Evolutionary conservation across 2,329 filamentous ascomycete genomes (phyloP).

Genomic region (Fusarium veterinarium): DNA sequence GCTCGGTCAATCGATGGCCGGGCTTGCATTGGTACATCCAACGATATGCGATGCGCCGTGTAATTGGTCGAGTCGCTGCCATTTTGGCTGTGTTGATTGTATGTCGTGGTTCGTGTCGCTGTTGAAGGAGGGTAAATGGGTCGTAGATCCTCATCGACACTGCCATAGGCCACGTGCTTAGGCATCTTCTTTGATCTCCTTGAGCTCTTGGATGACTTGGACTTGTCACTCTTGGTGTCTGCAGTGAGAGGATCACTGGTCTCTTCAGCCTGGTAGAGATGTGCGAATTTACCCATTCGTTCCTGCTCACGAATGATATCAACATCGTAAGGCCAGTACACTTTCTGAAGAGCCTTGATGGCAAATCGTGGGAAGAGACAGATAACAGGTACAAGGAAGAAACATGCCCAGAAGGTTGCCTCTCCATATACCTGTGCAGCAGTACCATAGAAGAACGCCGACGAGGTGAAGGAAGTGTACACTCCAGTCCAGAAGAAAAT

Average conservation of each 20-base stretch:
- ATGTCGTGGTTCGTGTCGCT: slow-evolving; percentile 77
- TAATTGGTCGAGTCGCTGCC: slow-evolving; percentile 95
- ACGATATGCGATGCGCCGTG: slow-evolving; percentile 73
- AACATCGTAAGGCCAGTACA: slow-evolving; percentile 91
- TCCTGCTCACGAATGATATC: slow-evolving; percentile 97
- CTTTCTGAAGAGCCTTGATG: slow-evolving; percentile 90
- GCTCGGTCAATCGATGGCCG: slow-evolving; percentile 74
- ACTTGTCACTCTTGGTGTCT: slow-evolving; percentile 52
- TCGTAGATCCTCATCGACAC: slow-evolving; percentile 85
- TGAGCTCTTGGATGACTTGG: slow-evolving; percentile 69
- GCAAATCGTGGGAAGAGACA: slow-evolving; percentile 89
- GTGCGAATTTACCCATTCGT: slow-evolving; percentile 81
- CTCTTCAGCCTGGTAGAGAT: slow-evolving; percentile 62
- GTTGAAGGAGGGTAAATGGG: slow-evolving; percentile 95
- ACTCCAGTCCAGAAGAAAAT: slow-evolving; percentile 97
- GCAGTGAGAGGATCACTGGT: slow-evolving; percentile 52
- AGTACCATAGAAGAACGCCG: slow-evolving; percentile 76
- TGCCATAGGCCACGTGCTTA: slow-evolving; percentile 69
- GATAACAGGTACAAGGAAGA: slow-evolving; percentile 81
- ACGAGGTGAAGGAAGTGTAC: slow-evolving; percentile 69
- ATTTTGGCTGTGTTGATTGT: slow-evolving; percentile 86
- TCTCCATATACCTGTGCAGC: slow-evolving; percentile 83
- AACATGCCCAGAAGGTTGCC: slow-evolving; percentile 87
- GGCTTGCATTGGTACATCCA: slow-evolving; percentile 59
- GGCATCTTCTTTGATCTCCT: slow-evolving; percentile 56